These are phyloP conservation scores for Corymbia calophylla DNA, from an alignment of 441 rosid species.

Conservation along the genomic window DNA sequence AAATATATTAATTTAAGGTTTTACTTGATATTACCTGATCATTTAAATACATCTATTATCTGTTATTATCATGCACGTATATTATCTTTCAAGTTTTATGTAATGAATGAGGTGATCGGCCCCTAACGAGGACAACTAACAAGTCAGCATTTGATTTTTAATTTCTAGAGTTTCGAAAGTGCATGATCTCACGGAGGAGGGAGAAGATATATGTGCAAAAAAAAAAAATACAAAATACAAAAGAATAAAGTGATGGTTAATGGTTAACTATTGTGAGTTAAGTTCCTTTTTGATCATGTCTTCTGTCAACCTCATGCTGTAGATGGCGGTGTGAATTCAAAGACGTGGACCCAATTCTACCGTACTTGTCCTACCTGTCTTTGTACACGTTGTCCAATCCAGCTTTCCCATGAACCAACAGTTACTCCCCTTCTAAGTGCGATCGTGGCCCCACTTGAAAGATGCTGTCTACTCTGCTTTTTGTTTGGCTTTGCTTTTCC, in stretches of 20 bases:
- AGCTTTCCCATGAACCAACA: rapidly evolving
- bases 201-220: background rate
- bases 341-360: rapidly evolving
- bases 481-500: rapidly evolving
- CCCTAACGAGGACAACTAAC: too few relatives aligned
- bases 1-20: rapidly evolving
- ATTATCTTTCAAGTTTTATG: too few relatives aligned
- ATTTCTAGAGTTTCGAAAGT: background rate
- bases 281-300: rapidly evolving
- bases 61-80: rapidly evolving
- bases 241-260: rapidly evolving
- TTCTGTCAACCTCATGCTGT: too few relatives aligned
- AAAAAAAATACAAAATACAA: rapidly evolving
- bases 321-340: background rate
- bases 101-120: rapidly evolving
- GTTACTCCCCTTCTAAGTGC: rapidly evolving
- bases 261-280: background rate
- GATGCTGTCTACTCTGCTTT: rapidly evolving
- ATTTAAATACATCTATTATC: rapidly evolving
- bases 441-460: background rate
- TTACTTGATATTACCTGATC: rapidly evolving
- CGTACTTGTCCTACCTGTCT: too few relatives aligned
- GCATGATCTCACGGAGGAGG: rapidly evolving
- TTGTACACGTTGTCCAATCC: rapidly evolving
- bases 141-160: background rate